Conservation (phyloP, 2,329 filamentous ascomycete genomes). For the Thielaviopsis musarum region DNA sequence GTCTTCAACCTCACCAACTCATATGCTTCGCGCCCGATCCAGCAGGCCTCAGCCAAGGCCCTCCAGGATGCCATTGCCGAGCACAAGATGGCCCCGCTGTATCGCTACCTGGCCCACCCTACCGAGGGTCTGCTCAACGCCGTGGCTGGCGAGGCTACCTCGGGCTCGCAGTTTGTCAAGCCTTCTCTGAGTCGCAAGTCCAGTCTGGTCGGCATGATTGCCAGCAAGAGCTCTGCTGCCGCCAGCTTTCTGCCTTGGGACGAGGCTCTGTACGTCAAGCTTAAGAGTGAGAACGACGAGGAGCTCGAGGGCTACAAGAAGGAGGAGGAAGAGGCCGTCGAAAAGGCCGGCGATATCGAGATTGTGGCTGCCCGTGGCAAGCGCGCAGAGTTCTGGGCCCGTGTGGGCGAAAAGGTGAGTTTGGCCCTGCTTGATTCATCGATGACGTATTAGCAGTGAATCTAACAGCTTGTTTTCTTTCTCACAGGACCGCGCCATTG, state of each 20-base stretch:
- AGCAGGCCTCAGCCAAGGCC: constrained; percentile 54
- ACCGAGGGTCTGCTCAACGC: constrained; percentile 67
- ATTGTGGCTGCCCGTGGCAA: constrained; percentile 85
- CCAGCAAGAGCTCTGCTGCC: constrained; percentile 47
- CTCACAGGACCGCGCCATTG: constrained; percentile 73
- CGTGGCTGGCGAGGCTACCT: constrained; percentile 31
- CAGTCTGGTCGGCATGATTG: constrained; percentile 58
- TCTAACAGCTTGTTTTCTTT: background rate
- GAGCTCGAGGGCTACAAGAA: constrained; percentile 64
- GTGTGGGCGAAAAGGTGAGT: constrained; percentile 82
- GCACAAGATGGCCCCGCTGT: constrained; percentile 77
- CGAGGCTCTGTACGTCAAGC: constrained; percentile 63
- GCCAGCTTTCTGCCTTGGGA: constrained; percentile 73
- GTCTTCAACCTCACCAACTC: constrained; percentile 78
- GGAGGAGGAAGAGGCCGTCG: constrained; percentile 82
- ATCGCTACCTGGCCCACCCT: constrained; percentile 69
- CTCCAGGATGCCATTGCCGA: constrained; percentile 70
- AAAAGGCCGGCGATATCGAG: constrained; percentile 93
- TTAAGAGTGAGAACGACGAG: constrained; percentile 61
- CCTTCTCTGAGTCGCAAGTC: constrained; percentile 45
- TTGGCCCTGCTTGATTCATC: background rate
- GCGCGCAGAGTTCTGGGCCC: constrained; percentile 88
- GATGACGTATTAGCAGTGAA: background rate
- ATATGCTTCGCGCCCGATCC: constrained; percentile 45
- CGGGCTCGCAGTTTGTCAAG: constrained; percentile 33